Evolutionary conservation across 2,329 filamentous ascomycete species (phyloP), one percentile per base, ranked within the genome.

Genomic region (Ophiosphaerella korrae): DNA sequence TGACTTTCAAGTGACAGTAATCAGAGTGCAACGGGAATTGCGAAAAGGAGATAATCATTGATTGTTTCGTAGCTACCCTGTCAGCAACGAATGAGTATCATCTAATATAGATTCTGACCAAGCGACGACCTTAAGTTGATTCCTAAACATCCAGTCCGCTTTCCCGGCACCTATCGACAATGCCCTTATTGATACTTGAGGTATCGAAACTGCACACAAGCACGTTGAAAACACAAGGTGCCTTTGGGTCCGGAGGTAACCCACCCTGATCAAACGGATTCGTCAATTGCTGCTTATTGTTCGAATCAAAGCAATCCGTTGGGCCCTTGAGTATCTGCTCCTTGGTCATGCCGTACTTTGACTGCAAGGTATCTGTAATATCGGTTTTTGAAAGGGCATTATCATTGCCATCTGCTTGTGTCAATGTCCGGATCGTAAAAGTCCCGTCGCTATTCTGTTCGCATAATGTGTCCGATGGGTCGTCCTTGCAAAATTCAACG

Each of bases 261-360:
- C 42, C 34, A 14, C n/a, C 45, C 5, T 45, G 24, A 7, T 37
- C 31, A 23, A 53, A 48, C 5, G 45, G 45, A 29, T 45, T 53
- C n/a, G 31, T 37, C 45, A 53, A 37, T 41, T 47, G 44, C 21
- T 32, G 11, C 44, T 53, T 49, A 6, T 31, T 32, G 33, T 53
- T 53, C 18, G n/a, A 14, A 45, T 45, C 45, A 38, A 42, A 53
- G 45, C 50, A 53, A 13, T 48, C 45, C 21, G 45, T 42, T 21
- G 50, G 45, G 8, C 41, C 41, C 36, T 48, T 48, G 5, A 48
- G 33, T 5, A 48, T 12, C 12, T 37, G 7, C n/a, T 41, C 34
- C 35, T 42, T 45, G 12, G 50, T 48, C 11, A 49, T 23, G 3
- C 50, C 50, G n/a, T 45, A 21, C 44, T 47, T 47, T n/a, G 39